phyloP scores from a whole-genome alignment of 257 asterid species.

The Penstemon davidsonii region DNA sequence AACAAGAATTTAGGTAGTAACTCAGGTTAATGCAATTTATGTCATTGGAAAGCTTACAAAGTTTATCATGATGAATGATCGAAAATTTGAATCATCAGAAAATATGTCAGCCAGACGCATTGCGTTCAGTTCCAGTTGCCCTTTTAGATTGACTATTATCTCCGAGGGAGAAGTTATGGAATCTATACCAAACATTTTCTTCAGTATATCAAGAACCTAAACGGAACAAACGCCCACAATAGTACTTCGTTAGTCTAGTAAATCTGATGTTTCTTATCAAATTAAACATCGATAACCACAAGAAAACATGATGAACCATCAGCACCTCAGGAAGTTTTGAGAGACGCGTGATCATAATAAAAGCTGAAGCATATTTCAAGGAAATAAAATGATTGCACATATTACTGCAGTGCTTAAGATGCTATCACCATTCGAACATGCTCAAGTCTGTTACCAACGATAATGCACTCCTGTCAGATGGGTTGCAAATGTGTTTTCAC shows the following conservation, averaged over 20 bases:
- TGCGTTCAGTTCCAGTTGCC: slow-evolving; percentile 89
- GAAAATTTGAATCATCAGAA: slow-evolving; percentile 96
- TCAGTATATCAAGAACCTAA: slow-evolving; percentile 87
- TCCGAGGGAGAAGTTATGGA: slow-evolving; percentile 45
- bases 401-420: slow-evolving; percentile 11
- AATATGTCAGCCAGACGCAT: slow-evolving; percentile 92
- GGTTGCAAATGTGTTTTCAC: background rate
- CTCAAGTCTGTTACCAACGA: background rate
- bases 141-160: slow-evolving; percentile 57
- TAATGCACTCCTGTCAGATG: background rate
- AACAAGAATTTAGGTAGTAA: slow-evolving; percentile 18
- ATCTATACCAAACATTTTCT: slow-evolving; percentile 69
- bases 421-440: slow-evolving; percentile 18
- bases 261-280: background rate
- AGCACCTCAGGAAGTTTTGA: background rate
- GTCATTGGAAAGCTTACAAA: slow-evolving; percentile 61
- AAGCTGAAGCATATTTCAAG: slow-evolving; percentile 4
- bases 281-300: slow-evolving; percentile 7
- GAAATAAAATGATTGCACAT: background rate
- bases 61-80: slow-evolving; percentile 66
- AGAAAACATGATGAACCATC: background rate
- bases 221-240: slow-evolving; percentile 27
- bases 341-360: slow-evolving; percentile 10
- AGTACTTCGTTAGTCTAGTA: slow-evolving; percentile 28
- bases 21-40: slow-evolving; percentile 11